Percentiles rank a stretch among this genome's conserved stretches.
phyloP scores from a whole-genome alignment of 768 basidiomycete species.

The Hydnomerulius pinastri region DNA sequence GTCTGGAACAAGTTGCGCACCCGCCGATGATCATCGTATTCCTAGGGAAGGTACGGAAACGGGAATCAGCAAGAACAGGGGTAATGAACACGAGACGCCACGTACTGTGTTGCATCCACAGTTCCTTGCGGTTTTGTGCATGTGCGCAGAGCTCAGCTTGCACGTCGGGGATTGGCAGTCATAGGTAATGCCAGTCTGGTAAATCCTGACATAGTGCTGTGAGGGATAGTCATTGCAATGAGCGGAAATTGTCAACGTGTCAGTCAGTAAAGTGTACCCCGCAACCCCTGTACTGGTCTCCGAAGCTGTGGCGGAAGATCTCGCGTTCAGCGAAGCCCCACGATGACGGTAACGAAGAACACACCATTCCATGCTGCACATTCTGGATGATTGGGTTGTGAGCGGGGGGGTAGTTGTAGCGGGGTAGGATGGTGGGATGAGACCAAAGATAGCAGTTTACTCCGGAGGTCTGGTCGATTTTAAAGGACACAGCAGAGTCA shows the following conservation, averaged over 20 bases:
- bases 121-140: constrained; percentile 57
- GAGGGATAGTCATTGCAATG: neutral
- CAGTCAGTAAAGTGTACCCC: constrained; percentile 29
- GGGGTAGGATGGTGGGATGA: neutral
- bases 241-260: constrained; percentile 3
- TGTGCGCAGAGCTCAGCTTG: constrained; percentile 56
- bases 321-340: constrained; percentile 6
- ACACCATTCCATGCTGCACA: constrained; percentile 65
- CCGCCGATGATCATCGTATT: constrained; percentile 47
- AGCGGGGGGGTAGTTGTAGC: neutral
- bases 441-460: neutral
- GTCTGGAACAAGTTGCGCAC: constrained; percentile 69
- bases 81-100: neutral
- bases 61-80: neutral
- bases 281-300: constrained; percentile 47
- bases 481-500: constrained; percentile 1
- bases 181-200: constrained; percentile 58
- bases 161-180: constrained; percentile 59
- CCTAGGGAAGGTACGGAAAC: constrained; percentile 27
- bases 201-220: constrained; percentile 65
- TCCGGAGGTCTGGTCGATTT: neutral
- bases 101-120: constrained; percentile 55
- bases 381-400: constrained; percentile 24
- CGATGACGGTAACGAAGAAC: constrained; percentile 12
- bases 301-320: constrained; percentile 28